These are phyloP conservation scores for Fennellomyces sp. DNA, from an alignment of 371 early-diverging fungal species.

Conservation along the genomic window DNA sequence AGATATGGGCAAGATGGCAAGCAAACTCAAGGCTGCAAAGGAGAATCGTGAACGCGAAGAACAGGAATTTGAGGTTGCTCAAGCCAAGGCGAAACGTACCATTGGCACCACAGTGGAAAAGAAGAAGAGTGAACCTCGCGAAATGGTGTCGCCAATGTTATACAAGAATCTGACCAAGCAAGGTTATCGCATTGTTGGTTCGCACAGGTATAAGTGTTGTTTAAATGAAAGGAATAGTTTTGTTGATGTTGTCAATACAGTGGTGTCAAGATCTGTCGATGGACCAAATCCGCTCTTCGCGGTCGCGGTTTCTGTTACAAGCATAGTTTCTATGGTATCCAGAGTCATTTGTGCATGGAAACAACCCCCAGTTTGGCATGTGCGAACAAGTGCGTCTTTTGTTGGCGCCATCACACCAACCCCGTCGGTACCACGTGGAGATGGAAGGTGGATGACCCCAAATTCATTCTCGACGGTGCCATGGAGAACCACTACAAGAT, in stretches of 20 bases:
- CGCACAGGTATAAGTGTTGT: too few species aligned
- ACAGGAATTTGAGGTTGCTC: constrained; percentile 47
- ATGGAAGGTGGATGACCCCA: constrained; percentile 81
- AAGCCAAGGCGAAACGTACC: constrained; percentile 52
- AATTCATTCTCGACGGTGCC: constrained; percentile 74
- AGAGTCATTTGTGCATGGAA: constrained; percentile 72
- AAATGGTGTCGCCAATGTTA: constrained; percentile 80
- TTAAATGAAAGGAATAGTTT: too few species aligned
- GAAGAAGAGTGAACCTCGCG: constrained; percentile 51
- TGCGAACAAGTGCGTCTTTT: constrained; percentile 84
- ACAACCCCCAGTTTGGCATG: constrained; percentile 78
- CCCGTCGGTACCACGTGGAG: constrained; percentile 52
- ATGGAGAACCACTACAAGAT: constrained; percentile 79
- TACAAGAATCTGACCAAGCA: constrained; percentile 78
- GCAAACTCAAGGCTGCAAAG: constrained; percentile 61
- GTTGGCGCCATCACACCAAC: constrained; percentile 85
- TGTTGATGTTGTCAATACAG: too few species aligned
- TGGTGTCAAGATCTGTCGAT: constrained; percentile 84
- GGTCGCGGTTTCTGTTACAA: constrained; percentile 86
- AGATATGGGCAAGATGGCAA: constrained; percentile 73
- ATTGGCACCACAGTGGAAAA: constrained; percentile 30
- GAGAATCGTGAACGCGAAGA: constrained; percentile 61
- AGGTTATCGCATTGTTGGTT: constrained; percentile 80
- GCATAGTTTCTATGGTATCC: constrained; percentile 74
- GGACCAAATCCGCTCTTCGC: constrained; percentile 80